Conservation (phyloP, 176 grass and related monocot species). For the Carex scoparia region DNA sequence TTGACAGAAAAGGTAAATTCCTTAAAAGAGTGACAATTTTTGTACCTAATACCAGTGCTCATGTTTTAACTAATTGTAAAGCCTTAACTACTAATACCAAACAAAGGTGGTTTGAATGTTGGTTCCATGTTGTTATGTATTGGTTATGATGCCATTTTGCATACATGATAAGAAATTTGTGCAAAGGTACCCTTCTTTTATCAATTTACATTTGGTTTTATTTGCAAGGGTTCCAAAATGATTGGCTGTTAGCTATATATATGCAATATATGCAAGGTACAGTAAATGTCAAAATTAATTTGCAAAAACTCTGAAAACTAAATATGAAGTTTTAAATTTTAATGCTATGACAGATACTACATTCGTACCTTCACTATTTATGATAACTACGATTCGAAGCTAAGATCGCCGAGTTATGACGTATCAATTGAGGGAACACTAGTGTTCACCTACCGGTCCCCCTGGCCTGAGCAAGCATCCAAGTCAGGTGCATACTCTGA, state of each 20-base stretch:
- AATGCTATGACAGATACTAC: constrained; percentile 57
- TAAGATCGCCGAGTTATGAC: constrained; percentile 78
- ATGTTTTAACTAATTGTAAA: not conserved
- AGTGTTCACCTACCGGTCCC: constrained; percentile 79
- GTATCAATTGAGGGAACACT: constrained; percentile 87
- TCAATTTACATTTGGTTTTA: not conserved
- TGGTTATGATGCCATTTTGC: not conserved
- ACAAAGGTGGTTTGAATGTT: not conserved
- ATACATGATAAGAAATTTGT: not conserved
- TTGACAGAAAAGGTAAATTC: not conserved
- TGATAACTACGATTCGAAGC: constrained; percentile 97
- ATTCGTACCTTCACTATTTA: constrained; percentile 93
- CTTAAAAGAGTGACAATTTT: not conserved
- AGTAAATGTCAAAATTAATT: not conserved
- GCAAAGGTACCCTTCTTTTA: not conserved
- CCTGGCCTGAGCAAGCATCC: constrained; percentile 75
- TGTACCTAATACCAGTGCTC: not conserved
- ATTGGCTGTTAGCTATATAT: not conserved
- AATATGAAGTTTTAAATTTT: not conserved
- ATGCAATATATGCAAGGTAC: not conserved
- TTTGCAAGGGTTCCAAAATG: not conserved
- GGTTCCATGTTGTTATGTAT: not conserved
- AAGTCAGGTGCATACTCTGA: constrained; percentile 95
- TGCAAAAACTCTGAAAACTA: not conserved
- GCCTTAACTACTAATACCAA: no score